A percentile compares a stretch with the other conserved stretches of the same genome.
Evolutionary conservation across 345 rosid genomes (phyloP).

Genomic region (Acer saccharum): DNA sequence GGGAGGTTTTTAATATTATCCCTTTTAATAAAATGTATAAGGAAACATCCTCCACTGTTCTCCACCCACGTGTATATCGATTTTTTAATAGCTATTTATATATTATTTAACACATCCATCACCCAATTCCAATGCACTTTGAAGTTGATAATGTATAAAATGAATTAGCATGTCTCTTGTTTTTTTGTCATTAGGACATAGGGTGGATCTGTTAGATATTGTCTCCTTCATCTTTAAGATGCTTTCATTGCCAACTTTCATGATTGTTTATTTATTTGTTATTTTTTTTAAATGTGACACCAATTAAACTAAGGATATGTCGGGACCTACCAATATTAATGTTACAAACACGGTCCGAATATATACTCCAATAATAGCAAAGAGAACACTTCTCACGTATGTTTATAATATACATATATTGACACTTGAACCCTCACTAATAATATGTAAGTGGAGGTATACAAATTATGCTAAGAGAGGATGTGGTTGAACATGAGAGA

Average conservation of each 20-base stretch:
- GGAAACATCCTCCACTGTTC: conserved; percentile 19
- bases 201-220: neutral
- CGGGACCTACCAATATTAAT: too few relatives aligned
- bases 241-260: neutral
- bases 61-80: neutral
- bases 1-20: too few relatives aligned
- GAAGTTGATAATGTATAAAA: neutral
- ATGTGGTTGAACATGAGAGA: too few relatives aligned
- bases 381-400: too few relatives aligned
- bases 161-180: conserved; percentile 9
- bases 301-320: too few relatives aligned
- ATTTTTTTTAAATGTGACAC: neutral
- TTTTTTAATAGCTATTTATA: neutral
- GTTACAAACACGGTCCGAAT: too few relatives aligned
- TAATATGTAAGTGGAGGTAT: too few relatives aligned
- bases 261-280: neutral
- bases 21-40: neutral
- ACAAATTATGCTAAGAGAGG: too few relatives aligned
- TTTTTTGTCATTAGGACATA: neutral
- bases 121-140: neutral
- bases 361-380: too few relatives aligned
- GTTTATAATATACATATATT: too few relatives aligned
- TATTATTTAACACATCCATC: neutral
- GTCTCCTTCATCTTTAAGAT: neutral
- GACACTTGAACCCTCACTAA: too few relatives aligned